Percentiles rank a stretch among this genome's conserved stretches.
phyloP scores from a whole-genome alignment of 768 basidiomycete species.

The Psilocybe azurescens region DNA sequence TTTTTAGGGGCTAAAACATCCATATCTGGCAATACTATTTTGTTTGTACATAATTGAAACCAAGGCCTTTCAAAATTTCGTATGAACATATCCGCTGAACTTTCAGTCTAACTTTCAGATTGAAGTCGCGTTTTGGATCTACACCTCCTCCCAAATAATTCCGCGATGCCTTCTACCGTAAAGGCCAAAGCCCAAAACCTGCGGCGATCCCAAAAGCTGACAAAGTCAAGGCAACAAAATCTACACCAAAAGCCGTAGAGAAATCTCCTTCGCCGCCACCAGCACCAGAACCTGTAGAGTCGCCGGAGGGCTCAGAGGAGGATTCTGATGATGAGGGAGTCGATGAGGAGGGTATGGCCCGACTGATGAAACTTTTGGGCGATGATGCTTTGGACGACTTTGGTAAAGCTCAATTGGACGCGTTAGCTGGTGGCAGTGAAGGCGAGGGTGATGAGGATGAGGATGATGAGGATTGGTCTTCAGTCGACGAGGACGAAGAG shows the following conservation, averaged over 20 bases:
- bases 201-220: slow-evolving; percentile 7
- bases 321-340: slow-evolving; percentile 25
- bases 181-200: slow-evolving; percentile 13
- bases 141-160: background rate
- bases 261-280: slow-evolving; percentile 10
- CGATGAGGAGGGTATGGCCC: slow-evolving; percentile 26
- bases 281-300: slow-evolving; percentile 5
- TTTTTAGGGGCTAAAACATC: background rate
- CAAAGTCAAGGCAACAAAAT: slow-evolving; percentile 14
- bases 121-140: too few species aligned
- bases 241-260: slow-evolving; percentile 6
- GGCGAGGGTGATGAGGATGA: slow-evolving; percentile 21
- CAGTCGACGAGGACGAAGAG: slow-evolving; percentile 38
- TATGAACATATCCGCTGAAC: background rate
- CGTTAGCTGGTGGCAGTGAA: slow-evolving; percentile 31
- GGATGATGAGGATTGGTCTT: slow-evolving; percentile 30
- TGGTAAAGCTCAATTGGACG: slow-evolving; percentile 58
- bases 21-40: background rate
- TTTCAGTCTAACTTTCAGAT: background rate
- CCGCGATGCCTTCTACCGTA: slow-evolving; percentile 10
- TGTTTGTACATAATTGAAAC: slow-evolving; percentile 22
- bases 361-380: slow-evolving; percentile 30
- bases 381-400: slow-evolving; percentile 62
- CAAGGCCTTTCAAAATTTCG: slow-evolving; percentile 19
- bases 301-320: slow-evolving; percentile 15